Conservation (phyloP, 441 rosid species). For the Brassica balearica region DNA sequence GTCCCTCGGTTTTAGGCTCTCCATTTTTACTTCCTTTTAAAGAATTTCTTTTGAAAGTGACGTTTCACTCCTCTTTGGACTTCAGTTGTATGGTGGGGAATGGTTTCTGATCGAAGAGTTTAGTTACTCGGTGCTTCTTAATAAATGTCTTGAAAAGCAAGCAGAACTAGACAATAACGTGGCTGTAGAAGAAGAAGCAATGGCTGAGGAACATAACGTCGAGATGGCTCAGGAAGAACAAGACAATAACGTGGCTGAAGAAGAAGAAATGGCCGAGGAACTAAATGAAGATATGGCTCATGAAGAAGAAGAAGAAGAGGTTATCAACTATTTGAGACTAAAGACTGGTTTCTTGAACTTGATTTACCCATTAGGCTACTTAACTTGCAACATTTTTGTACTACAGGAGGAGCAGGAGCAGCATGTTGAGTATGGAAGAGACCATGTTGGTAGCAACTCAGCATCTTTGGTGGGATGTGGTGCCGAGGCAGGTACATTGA, state of each 20-base stretch:
- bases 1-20: conserved; percentile 21
- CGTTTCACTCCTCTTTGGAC: conserved; percentile 6
- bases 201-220: no score
- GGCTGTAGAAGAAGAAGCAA: not conserved
- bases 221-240: not conserved
- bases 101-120: conserved; percentile 57
- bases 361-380: not conserved
- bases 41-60: not conserved
- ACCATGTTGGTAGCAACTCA: conserved; percentile 18
- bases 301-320: not conserved
- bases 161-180: not conserved
- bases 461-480: conserved; percentile 8
- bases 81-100: conserved; percentile 53
- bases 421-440: conserved; percentile 20
- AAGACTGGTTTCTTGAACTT: conserved; percentile 10
- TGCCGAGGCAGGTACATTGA: conserved; percentile 4
- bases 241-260: not conserved
- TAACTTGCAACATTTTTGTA: conserved; percentile 16
- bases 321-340: not conserved
- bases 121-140: conserved; percentile 46
- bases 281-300: not conserved
- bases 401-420: conserved; percentile 24
- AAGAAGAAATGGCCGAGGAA: no score
- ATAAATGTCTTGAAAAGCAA: conserved; percentile 45
- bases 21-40: not conserved